These are phyloP conservation scores for Solanum tacnaense DNA, from an alignment of 257 asterid genomes.

Conservation along the genomic window DNA sequence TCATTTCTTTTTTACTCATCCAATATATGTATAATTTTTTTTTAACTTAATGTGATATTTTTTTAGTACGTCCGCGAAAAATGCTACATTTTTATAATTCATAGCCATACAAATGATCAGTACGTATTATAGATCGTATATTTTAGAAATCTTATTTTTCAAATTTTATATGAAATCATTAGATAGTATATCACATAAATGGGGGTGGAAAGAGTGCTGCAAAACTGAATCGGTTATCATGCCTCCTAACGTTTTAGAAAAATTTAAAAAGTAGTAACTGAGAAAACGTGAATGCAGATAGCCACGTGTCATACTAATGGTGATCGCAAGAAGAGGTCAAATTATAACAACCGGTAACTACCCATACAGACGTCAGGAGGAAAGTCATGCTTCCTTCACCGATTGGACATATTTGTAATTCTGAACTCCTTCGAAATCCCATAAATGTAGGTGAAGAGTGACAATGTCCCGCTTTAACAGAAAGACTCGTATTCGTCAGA, in stretches of 20 bases:
- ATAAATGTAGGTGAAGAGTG: not conserved
- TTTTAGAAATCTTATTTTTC: too few species aligned
- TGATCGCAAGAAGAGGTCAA: constrained; percentile 1
- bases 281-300: not conserved
- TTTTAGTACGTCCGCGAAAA: too few species aligned
- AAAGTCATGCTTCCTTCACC: not conserved
- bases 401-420: not conserved
- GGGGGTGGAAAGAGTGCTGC: not conserved
- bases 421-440: not conserved
- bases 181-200: too few species aligned
- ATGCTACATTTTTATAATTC: too few species aligned
- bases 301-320: not conserved
- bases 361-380: not conserved
- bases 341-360: not conserved
- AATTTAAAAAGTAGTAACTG: not conserved
- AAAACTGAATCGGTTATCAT: not conserved
- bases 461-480: not conserved
- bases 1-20: too few species aligned
- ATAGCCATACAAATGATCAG: too few species aligned
- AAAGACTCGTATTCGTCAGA: not conserved
- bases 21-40: too few species aligned
- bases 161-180: too few species aligned
- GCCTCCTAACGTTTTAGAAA: not conserved
- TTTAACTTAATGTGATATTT: too few species aligned
- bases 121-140: too few species aligned